Percentiles rank a stretch among this genome's conserved stretches.
Evolutionary conservation across 139 green algal genomes (phyloP).

Genomic region (Haematococcus lacustris): DNA sequence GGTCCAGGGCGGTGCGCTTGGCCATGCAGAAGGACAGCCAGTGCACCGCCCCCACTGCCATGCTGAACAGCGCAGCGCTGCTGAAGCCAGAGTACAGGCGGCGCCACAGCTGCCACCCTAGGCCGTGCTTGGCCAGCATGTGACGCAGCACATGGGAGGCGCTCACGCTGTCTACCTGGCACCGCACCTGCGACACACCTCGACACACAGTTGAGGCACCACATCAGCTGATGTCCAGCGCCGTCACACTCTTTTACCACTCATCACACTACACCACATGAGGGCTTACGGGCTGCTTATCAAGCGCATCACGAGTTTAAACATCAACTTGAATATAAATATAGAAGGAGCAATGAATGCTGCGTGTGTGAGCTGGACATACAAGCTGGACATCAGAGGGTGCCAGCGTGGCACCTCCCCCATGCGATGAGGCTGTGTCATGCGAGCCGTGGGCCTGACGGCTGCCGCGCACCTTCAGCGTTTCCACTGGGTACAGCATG

Average conservation of each 20-base stretch:
- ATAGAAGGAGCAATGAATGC: no score
- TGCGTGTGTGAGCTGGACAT: no score
- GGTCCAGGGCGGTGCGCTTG: constrained; percentile 20
- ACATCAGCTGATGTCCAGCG: no score
- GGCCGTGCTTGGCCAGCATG: constrained; percentile 16
- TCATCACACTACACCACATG: no score
- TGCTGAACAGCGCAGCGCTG: constrained; percentile 33
- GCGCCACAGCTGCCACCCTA: background rate
- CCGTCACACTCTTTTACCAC: no score
- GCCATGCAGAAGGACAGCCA: constrained; percentile 26
- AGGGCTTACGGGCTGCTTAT: no score
- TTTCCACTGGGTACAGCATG: constrained; percentile 61
- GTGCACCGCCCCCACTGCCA: constrained; percentile 53
- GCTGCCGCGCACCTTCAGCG: constrained; percentile 56
- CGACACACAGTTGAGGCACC: no score
- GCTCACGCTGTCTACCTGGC: constrained; percentile 38
- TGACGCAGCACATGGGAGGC: constrained; percentile 24
- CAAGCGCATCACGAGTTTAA: no score
- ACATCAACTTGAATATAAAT: no score
- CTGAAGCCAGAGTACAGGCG: constrained; percentile 25
- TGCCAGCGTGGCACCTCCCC: constrained; percentile 3
- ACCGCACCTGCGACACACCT: constrained; percentile 53
- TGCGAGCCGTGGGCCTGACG: no score
- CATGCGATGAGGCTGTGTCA: no score
- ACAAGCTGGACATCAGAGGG: no score